Evolutionary conservation across 2,329 filamentous ascomycete species (phyloP).

Genomic region (Metarhizium sp.): DNA sequence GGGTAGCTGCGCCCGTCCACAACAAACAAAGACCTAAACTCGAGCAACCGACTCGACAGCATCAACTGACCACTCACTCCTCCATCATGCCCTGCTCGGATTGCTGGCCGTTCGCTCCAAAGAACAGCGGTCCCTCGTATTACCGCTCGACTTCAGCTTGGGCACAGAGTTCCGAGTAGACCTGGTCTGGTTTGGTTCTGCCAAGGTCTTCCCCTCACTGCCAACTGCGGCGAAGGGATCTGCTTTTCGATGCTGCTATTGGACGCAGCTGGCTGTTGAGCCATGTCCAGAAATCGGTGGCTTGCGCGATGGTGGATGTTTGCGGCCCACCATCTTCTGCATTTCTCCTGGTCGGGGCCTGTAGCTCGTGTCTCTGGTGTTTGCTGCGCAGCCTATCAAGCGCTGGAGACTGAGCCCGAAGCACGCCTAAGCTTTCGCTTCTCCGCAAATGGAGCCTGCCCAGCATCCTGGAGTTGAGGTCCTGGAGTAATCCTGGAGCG

Average conservation of each 20-base stretch:
- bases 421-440: background rate
- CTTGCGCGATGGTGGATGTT: background rate
- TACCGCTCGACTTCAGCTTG: no score
- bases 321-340: conserved; percentile 1
- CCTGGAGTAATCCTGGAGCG: background rate
- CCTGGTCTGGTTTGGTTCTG: no score
- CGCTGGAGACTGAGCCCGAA: background rate
- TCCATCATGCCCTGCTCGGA: no score
- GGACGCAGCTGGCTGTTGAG: background rate
- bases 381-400: background rate
- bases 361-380: background rate
- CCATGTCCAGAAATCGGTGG: background rate
- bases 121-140: no score
- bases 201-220: background rate
- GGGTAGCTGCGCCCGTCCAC: no score
- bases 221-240: conserved; percentile 1
- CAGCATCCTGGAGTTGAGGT: background rate
- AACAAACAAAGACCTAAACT: background rate
- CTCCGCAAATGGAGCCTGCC: conserved; percentile 1
- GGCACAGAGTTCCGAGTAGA: no score
- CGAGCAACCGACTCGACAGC: no score
- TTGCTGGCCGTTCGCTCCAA: no score
- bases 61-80: no score
- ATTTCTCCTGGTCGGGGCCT: background rate
- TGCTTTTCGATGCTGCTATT: background rate